phyloP scores from a whole-genome alignment of 768 basidiomycete species.

The Saitozyma podzolica region DNA sequence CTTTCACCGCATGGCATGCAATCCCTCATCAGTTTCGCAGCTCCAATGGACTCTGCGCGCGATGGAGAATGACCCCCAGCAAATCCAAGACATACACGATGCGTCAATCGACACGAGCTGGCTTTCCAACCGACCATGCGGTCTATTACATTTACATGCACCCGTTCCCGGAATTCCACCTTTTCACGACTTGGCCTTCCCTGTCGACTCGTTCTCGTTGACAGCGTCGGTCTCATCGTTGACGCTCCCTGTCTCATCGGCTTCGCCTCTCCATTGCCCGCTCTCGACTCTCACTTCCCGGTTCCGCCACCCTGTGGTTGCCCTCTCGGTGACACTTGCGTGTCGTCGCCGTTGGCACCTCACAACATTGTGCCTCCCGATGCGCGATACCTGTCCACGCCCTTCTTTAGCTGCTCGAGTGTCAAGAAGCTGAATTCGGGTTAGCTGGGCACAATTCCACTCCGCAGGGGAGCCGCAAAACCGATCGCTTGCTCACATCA shows the following conservation, averaged over 20 bases:
- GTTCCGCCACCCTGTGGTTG: not conserved
- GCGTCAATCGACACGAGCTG: no score
- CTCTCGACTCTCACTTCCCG: not conserved
- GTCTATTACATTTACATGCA: no score
- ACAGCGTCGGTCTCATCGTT: not conserved
- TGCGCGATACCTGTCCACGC: slow-evolving; percentile 36
- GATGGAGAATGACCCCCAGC: no score
- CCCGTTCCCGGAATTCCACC: no score
- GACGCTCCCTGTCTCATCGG: not conserved
- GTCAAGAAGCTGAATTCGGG: slow-evolving; percentile 30
- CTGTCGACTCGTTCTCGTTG: not conserved
- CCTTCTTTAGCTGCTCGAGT: slow-evolving; percentile 46
- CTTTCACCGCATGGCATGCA: no score
- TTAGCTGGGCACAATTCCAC: slow-evolving; percentile 6
- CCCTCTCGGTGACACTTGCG: not conserved
- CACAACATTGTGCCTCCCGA: slow-evolving; percentile 33
- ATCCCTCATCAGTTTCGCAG: no score
- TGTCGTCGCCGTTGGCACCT: not conserved
- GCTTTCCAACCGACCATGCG: no score
- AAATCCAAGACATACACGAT: no score
- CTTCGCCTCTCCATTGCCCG: not conserved
- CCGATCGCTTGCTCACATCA: slow-evolving; percentile 29
- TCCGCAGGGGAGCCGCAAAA: not conserved
- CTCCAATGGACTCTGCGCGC: no score
- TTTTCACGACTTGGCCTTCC: not conserved